Base-by-base conservation (phyloP, 768 basidiomycete species). In the Steccherinum ochraceum region DNA sequence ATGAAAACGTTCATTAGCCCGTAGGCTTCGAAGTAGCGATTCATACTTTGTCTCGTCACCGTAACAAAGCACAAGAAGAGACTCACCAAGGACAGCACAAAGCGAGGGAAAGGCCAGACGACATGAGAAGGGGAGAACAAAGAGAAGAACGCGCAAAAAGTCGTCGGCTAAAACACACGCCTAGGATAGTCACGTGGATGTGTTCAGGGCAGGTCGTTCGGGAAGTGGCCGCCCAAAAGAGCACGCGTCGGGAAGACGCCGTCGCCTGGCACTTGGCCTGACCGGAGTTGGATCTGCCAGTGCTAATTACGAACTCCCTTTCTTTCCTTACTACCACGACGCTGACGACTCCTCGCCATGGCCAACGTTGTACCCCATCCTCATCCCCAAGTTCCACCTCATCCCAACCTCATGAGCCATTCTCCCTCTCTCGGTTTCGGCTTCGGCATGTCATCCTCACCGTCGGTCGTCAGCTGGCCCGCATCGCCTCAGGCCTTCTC, bases 1-100 rank as follows among this genome's bases (percentile, higher is more conserved):
- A 43, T 79, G 72, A 74, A 71, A 58, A 65, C 69, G 66, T 71
- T 90, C 87, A 89, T 76, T 20, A 83, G 79, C 86, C 69, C 55
- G 52, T 48, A 55, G 65, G 80, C 81, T 81, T 90, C 88, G 65
- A 88, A 80, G 88, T 90, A 89, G 86, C 86, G 87, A 89, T 90
- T 88, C 86, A 69, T 72, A 16, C 16, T 48, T 57, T 67, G 65
- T 75, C 64, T 89, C 87, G 75, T 90, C 88, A 78, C 68, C 26
- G 69, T 58, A 62, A 48, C 53, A 51, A 27, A 25, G 13, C 27
- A 42, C 50, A 58, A 62, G n/a, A 46, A 42, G 27, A 58, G 42
- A 67, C 70, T 74, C 67, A 69, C 70, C 55, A 47, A 44, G 40
- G 40, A 44, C 26, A 24, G 39, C 49, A 39, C 48, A 40, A 50